Evolutionary conservation across 2,329 filamentous ascomycete genomes (phyloP).

Genomic region (Aureobasidium sp.): DNA sequence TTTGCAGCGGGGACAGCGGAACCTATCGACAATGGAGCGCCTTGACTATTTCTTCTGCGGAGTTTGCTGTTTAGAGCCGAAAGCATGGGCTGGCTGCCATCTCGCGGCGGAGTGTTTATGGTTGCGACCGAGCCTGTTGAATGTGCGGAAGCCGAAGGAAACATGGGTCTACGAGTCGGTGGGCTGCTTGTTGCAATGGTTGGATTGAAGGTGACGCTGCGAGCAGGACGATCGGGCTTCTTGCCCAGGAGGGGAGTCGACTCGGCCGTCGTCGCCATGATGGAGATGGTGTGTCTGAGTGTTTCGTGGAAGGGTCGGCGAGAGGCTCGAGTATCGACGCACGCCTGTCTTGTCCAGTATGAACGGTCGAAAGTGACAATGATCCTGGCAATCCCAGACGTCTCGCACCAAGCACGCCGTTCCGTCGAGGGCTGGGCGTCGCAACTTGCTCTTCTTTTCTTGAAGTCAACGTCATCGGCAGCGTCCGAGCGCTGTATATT

Average conservation of each 20-base stretch:
- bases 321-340: neutral
- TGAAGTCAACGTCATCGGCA: neutral
- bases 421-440: slow-evolving; percentile 8
- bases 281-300: neutral
- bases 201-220: slow-evolving; percentile 71
- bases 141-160: slow-evolving; percentile 26
- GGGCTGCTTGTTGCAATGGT: slow-evolving; percentile 41
- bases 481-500: neutral
- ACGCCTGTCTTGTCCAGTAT: neutral
- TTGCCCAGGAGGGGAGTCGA: slow-evolving; percentile 12
- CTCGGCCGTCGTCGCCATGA: slow-evolving; percentile 16
- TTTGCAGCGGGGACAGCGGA: slow-evolving; percentile 49
- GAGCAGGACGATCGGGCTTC: slow-evolving; percentile 34
- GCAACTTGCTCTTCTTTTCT: slow-evolving; percentile 8
- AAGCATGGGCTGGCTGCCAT: slow-evolving; percentile 52
- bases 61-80: slow-evolving; percentile 81
- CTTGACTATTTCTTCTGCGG: slow-evolving; percentile 75
- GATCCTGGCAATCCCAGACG: neutral
- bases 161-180: slow-evolving; percentile 28
- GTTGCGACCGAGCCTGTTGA: slow-evolving; percentile 26
- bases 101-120: slow-evolving; percentile 32
- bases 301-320: neutral
- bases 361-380: neutral
- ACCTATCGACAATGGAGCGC: slow-evolving; percentile 44
- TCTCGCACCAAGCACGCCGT: slow-evolving; percentile 5